A percentile compares a stretch with the other conserved stretches of the same genome.
Evolutionary conservation across 768 basidiomycete genomes (phyloP).

Genomic region (Trametes sanguinea): DNA sequence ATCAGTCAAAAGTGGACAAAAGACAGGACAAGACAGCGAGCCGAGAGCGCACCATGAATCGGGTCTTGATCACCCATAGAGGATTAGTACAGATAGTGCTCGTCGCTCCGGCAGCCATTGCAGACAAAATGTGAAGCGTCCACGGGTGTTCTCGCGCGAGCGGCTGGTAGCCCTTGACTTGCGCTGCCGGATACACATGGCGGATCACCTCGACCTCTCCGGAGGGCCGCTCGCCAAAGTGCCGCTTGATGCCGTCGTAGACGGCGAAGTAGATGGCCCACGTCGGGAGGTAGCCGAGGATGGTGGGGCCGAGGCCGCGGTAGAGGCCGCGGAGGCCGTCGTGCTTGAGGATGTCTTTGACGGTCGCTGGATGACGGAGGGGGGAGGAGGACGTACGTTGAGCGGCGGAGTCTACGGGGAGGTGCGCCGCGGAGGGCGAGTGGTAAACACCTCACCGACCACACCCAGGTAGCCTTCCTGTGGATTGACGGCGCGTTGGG

Average conservation of each 20-base stretch:
- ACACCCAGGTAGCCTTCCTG: constrained; percentile 78
- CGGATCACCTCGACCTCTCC: constrained; percentile 41
- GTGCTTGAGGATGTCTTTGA: constrained; percentile 55
- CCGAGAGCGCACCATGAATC: constrained; percentile 80
- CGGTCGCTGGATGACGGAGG: constrained; percentile 45
- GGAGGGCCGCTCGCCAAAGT: constrained; percentile 69
- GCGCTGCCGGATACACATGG: constrained; percentile 76
- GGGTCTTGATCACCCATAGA: constrained; percentile 98
- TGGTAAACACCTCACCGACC: constrained; percentile 48
- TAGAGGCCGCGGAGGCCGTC: constrained; percentile 90
- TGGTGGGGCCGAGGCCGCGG: constrained; percentile 95
- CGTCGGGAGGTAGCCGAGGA: constrained; percentile 95
- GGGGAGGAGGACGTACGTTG: constrained; percentile 26
- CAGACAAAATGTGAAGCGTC: constrained; percentile 88
- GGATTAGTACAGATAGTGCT: constrained; percentile 96
- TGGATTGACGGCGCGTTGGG: constrained; percentile 74
- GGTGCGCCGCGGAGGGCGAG: constrained; percentile 25
- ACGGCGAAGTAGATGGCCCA: constrained; percentile 99
- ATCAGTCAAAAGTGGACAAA: neutral
- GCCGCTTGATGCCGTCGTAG: constrained; percentile 91
- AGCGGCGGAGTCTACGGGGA: constrained; percentile 18
- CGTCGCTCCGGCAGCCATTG: constrained; percentile 92
- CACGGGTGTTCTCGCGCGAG: constrained; percentile 79
- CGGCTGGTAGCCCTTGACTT: constrained; percentile 85
- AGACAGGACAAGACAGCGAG: constrained; percentile 9